A percentile compares a stretch with the other conserved stretches of the same genome.
phyloP scores from a whole-genome alignment of 164 flowering plant genomes.

The Dillenia turbinata region DNA sequence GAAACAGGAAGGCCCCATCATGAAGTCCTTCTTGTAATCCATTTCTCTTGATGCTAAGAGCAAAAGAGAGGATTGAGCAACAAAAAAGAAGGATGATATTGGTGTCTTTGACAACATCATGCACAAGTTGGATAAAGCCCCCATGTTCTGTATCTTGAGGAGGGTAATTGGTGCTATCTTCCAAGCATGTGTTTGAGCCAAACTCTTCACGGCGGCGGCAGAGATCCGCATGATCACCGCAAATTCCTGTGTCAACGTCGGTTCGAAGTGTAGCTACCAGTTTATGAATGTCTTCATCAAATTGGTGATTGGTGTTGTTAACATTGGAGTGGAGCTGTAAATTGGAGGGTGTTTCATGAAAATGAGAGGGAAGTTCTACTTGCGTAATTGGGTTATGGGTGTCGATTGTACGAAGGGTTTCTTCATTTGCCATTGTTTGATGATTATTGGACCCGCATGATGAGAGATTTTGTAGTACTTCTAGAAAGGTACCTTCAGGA shows the following conservation, averaged over 20 bases:
- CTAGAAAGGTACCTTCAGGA: too few relatives aligned
- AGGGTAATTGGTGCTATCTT: neutral
- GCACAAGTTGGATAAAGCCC: neutral
- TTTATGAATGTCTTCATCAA: too few relatives aligned
- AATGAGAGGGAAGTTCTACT: too few relatives aligned
- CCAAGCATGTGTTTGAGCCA: neutral
- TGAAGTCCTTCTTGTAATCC: neutral
- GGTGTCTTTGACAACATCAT: slow-evolving; percentile 1
- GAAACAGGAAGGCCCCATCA: neutral
- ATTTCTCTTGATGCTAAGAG: neutral
- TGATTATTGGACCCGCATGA: too few relatives aligned
- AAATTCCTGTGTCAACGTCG: neutral
- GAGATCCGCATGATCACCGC: neutral
- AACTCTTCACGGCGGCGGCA: neutral
- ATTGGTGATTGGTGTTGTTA: too few relatives aligned
- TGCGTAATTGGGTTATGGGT: too few relatives aligned
- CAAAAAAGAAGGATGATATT: slow-evolving; percentile 4
- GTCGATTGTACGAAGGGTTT: too few relatives aligned
- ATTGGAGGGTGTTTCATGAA: too few relatives aligned
- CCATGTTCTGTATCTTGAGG: too few relatives aligned
- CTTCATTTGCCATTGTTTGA: too few relatives aligned
- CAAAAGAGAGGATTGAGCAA: slow-evolving; percentile 2
- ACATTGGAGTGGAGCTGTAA: too few relatives aligned
- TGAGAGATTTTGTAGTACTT: too few relatives aligned
- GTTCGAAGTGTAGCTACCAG: neutral